Evolutionary conservation across 78 protist species (phyloP).

Genomic region (Bigelowiella natans): DNA sequence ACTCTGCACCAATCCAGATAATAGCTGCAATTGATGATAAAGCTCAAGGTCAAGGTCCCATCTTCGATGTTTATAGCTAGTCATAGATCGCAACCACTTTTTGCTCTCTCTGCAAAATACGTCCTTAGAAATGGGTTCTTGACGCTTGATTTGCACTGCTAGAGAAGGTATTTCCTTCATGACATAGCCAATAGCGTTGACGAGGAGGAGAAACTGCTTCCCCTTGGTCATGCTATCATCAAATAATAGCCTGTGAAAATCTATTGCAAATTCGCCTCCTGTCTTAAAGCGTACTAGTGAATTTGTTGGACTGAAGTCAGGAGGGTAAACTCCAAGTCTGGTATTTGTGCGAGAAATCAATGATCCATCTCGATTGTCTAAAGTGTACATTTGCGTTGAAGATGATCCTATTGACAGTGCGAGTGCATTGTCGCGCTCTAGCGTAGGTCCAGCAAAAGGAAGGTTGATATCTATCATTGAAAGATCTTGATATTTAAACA

Average conservation of each 20-base stretch:
- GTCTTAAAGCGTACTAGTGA: background rate
- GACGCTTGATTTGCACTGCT: background rate
- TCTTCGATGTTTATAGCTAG: background rate
- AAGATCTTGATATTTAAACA: background rate
- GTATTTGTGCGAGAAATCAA: background rate
- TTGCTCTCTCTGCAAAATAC: background rate
- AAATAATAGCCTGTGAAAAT: background rate
- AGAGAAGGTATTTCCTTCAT: background rate
- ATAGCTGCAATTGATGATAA: background rate
- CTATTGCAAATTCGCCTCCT: background rate
- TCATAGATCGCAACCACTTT: background rate
- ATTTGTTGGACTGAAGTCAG: background rate
- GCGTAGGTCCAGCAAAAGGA: background rate
- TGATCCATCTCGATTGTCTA: background rate
- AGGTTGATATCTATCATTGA: background rate
- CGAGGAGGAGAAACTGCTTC: background rate
- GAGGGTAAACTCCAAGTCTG: background rate
- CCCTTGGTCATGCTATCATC: background rate
- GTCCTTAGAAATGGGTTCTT: background rate
- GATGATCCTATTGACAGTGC: background rate
- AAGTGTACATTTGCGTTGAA: background rate
- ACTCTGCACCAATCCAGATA: background rate
- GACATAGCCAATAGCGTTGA: background rate
- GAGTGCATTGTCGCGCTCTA: background rate
- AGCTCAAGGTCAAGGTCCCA: background rate